Evolutionary conservation across 208 protist genomes (phyloP).

Genomic region (Herpetomonas samuelpessoai): DNA sequence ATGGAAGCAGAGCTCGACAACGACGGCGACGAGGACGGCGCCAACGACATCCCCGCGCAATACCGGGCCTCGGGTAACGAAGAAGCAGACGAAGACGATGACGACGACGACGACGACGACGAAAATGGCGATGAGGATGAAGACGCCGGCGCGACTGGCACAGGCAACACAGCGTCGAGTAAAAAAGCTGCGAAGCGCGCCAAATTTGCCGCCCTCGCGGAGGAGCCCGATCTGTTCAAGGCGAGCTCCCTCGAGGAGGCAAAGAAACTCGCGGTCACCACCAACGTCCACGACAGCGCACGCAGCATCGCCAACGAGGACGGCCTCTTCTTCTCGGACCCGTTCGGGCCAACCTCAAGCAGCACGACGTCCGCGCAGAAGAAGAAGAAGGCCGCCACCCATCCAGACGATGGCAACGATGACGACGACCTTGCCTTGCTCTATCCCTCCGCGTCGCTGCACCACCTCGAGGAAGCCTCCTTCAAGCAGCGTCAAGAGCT

Average conservation of each 20-base stretch:
- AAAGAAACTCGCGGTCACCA: slow-evolving; percentile 11
- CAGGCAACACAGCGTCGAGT: neutral
- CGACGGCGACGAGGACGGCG: slow-evolving; percentile 22
- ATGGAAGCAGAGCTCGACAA: slow-evolving; percentile 78
- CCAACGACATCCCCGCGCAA: neutral
- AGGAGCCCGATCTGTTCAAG: slow-evolving; percentile 46
- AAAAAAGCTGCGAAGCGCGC: slow-evolving; percentile 7
- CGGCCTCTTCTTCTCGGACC: neutral
- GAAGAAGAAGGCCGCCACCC: too few relatives aligned
- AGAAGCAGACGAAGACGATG: slow-evolving; percentile 14
- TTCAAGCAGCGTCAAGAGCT: slow-evolving; percentile 33
- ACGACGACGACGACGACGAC: slow-evolving; percentile 11
- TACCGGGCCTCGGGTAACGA: slow-evolving; percentile 9
- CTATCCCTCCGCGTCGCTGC: slow-evolving; percentile 57
- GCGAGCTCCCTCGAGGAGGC: slow-evolving; percentile 63
- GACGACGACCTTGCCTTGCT: slow-evolving; percentile 47
- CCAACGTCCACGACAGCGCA: neutral
- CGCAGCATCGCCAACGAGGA: slow-evolving; percentile 1
- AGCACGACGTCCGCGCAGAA: too few relatives aligned
- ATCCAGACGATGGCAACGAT: slow-evolving; percentile 2
- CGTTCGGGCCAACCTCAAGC: neutral
- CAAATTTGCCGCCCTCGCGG: slow-evolving; percentile 1
- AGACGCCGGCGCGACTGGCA: slow-evolving; percentile 3
- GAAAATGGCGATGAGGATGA: slow-evolving; percentile 15
- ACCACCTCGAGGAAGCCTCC: slow-evolving; percentile 31